These are phyloP conservation scores for Micractinium conductrix DNA, from an alignment of 139 green algal species.

Conservation along the genomic window DNA sequence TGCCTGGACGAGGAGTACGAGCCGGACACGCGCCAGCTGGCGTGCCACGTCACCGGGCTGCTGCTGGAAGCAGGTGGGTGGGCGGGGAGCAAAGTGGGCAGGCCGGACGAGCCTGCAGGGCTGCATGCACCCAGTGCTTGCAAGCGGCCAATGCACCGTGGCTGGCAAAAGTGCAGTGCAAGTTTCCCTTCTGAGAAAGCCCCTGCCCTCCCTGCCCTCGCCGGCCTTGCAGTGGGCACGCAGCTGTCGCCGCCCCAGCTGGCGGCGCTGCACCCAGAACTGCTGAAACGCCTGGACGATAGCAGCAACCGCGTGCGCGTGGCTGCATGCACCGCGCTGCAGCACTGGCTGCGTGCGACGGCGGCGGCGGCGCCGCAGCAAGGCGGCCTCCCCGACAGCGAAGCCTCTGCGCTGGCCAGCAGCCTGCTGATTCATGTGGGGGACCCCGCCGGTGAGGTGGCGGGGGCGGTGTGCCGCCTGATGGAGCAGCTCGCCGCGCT, in stretches of 20 bases:
- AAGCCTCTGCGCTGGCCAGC: constrained; percentile 43
- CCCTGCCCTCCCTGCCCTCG: constrained; percentile 6
- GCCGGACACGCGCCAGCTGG: constrained; percentile 67
- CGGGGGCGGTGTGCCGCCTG: constrained; percentile 49
- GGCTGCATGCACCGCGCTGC: constrained; percentile 32
- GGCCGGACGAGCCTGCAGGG: too few relatives aligned
- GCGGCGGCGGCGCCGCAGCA: not conserved
- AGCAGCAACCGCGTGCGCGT: constrained; percentile 73
- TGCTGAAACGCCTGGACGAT: constrained; percentile 87
- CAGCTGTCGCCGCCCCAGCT: constrained; percentile 59
- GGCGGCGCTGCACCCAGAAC: constrained; percentile 74
- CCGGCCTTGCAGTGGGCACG: constrained; percentile 36
- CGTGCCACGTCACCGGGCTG: constrained; percentile 46
- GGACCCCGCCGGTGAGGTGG: constrained; percentile 66
- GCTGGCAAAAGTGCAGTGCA: not conserved
- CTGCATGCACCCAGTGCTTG: not conserved
- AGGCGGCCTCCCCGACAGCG: not conserved
- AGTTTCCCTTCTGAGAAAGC: not conserved
- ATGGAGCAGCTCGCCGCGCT: constrained; percentile 1
- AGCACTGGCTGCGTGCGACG: not conserved
- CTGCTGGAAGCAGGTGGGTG: constrained; percentile 30
- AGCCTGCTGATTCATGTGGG: constrained; percentile 86
- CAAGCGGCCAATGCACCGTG: not conserved
- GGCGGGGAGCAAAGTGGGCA: not conserved
- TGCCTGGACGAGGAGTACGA: constrained; percentile 88